Conservation (phyloP, 1,284 basidiomycete species). For the Puccinia hordei region DNA sequence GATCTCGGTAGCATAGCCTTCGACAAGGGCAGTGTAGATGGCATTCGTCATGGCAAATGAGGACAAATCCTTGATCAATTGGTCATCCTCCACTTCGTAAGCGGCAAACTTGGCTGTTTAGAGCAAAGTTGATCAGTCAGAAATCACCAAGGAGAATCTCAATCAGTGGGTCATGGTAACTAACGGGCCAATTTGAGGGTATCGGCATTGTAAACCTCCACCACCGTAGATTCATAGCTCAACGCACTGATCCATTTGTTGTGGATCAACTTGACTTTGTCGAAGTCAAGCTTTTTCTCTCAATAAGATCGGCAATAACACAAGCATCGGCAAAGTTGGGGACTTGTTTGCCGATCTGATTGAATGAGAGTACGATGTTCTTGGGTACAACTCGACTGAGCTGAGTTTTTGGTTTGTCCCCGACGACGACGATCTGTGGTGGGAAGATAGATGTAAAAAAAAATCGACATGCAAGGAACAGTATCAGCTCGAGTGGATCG, state of each 20-base stretch:
- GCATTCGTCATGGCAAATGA: slow-evolving; percentile 97
- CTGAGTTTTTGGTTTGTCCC: slow-evolving; percentile 97
- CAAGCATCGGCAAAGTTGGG: slow-evolving; percentile 96
- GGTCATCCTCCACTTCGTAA: slow-evolving; percentile 86
- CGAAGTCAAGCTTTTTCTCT: slow-evolving; percentile 81
- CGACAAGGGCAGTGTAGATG: slow-evolving; percentile 89
- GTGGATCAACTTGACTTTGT: slow-evolving; percentile 65
- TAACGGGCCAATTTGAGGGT: slow-evolving; percentile 68
- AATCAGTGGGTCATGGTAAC: slow-evolving; percentile 18
- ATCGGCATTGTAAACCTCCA: slow-evolving; percentile 67
- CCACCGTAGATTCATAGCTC: slow-evolving; percentile 55
- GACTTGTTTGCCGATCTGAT: slow-evolving; percentile 94
- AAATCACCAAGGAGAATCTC: background rate
- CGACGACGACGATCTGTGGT: slow-evolving; percentile 66
- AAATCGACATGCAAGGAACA: slow-evolving; percentile 63
- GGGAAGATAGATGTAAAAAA: slow-evolving; percentile 54
- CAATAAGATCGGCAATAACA: slow-evolving; percentile 88
- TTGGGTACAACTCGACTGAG: slow-evolving; percentile 69
- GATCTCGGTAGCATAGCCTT: slow-evolving; percentile 88
- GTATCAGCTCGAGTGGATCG: slow-evolving; percentile 62
- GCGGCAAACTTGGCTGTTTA: slow-evolving; percentile 59
- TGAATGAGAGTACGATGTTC: slow-evolving; percentile 85
- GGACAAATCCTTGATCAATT: slow-evolving; percentile 84
- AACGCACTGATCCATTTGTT: slow-evolving; percentile 31
- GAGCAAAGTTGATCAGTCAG: slow-evolving; percentile 7